Conservation (phyloP, 805 yeast genomes). For the Torulaspora maleeae region DNA sequence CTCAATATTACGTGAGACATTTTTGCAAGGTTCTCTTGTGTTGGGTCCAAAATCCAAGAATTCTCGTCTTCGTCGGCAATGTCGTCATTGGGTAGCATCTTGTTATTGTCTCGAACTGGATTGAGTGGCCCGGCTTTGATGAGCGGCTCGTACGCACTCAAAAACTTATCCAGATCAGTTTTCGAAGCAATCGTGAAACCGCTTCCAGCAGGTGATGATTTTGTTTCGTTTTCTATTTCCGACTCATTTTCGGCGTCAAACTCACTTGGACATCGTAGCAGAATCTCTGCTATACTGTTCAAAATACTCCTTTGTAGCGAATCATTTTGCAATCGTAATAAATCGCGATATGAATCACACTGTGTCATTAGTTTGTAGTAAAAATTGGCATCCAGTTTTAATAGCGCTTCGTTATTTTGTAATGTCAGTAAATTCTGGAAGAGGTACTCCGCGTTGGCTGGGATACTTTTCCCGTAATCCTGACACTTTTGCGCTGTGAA, state of each 20-base stretch:
- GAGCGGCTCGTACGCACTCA: conserved; percentile 24
- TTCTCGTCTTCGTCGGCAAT: conserved; percentile 25
- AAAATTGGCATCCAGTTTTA: conserved; percentile 10
- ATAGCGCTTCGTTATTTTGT: conserved; percentile 7
- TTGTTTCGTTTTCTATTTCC: conserved; percentile 39
- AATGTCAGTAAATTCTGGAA: conserved; percentile 21
- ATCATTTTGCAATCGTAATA: conserved; percentile 21
- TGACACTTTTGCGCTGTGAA: conserved; percentile 44
- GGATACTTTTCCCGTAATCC: conserved; percentile 30
- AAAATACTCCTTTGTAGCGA: conserved; percentile 53
- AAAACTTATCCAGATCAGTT: conserved; percentile 21
- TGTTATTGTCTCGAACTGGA: conserved; percentile 3
- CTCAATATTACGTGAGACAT: conserved; percentile 59
- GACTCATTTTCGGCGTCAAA: conserved; percentile 34
- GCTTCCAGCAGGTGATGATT: background rate
- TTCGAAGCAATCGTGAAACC: conserved; percentile 19
- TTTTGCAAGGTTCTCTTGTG: conserved; percentile 63
- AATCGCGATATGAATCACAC: conserved; percentile 23
- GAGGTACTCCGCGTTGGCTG: conserved; percentile 19
- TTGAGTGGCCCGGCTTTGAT: conserved; percentile 9
- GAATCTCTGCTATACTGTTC: conserved; percentile 53
- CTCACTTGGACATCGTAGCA: conserved; percentile 24
- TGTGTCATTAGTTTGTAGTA: conserved; percentile 22
- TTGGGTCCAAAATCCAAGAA: conserved; percentile 24
- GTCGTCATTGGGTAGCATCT: conserved; percentile 14